Evolutionary conservation across 2,329 filamentous ascomycete genomes (phyloP), one percentile per base, ranked within the genome.

Genomic region (Stenocarpella maydis): DNA sequence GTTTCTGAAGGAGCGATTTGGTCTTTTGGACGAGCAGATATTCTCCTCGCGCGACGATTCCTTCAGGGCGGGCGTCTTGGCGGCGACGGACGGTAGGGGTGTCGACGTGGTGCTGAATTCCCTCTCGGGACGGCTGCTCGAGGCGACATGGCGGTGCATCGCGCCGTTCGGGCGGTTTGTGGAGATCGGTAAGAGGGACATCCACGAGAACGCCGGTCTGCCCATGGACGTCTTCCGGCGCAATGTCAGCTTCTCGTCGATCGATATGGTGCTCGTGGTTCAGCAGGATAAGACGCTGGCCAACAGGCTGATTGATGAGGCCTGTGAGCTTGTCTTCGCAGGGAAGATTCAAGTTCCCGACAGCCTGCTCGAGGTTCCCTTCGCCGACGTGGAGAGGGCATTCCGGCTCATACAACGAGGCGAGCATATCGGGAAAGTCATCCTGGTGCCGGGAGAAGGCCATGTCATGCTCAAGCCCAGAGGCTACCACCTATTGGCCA

Each of bases 351-450:
- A 9, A n/a, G 50, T 47, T 26, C 50, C 53, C 2, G 37, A 66
- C 15, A 43, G 50, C 7, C 28, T 66, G n/a, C 50, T 55, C 5
- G 37, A 43, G 24, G 50, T 66, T 10, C 50, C 64, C 1, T 66
- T 66, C 37, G 49, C 47, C 5, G 58, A 65, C 6, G 55, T 53
- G 10, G 64, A 66, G 21, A 66, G 64, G 10, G 64, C 64, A 0
- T 80, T 83, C 72, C 74, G 79, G 1, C 75, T 76, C 31, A 77
- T 85, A 72, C 81, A 82, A 61, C 74, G 73, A 26, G 82, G 82
- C 0, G 73, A 76, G 2, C 82, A 82, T 66, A 77, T 83, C 19
- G 83, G 82, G 0, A 85, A 85, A 65, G 76, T 84, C 2, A 76
- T 83, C 14, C 61, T 78, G 17, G 67, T 49, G 4, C 49, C 67